These are phyloP conservation scores for Penicillium thymicola DNA, from an alignment of 2,329 filamentous ascomycete genomes.

Conservation along the genomic window DNA sequence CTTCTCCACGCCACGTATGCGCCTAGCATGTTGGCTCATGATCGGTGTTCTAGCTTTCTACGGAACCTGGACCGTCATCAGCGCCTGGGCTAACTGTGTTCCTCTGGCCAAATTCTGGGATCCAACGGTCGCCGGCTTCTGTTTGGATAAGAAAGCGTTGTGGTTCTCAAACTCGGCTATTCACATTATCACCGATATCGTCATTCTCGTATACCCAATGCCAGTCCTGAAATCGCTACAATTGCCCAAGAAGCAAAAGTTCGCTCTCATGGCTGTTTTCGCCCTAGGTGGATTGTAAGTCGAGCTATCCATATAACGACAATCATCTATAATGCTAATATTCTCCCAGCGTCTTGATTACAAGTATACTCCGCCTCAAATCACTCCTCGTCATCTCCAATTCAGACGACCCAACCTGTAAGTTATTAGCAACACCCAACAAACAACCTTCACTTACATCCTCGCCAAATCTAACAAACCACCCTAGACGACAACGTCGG, in stretches of 20 bases:
- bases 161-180: constrained; percentile 46
- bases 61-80: constrained; percentile 32
- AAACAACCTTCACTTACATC: background rate
- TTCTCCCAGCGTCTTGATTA: constrained; percentile 36
- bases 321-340: constrained; percentile 2
- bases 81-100: constrained; percentile 32
- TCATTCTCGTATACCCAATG: constrained; percentile 43
- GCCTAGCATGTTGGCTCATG: constrained; percentile 32
- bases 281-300: constrained; percentile 44
- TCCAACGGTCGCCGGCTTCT: constrained; percentile 25
- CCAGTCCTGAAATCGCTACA: constrained; percentile 41
- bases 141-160: constrained; percentile 39
- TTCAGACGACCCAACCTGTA: constrained; percentile 31
- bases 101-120: constrained; percentile 33
- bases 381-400: constrained; percentile 30
- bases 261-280: constrained; percentile 42
- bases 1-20: constrained; percentile 32
- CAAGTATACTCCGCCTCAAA: constrained; percentile 37
- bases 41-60: constrained; percentile 34
- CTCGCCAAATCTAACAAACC: background rate
- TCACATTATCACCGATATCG: constrained; percentile 43
- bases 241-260: constrained; percentile 39
- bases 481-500: constrained; percentile 30
- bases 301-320: background rate
- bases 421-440: constrained; percentile 4